Conservation (phyloP, 805 yeast genomes). For the Candida ulmi region DNA sequence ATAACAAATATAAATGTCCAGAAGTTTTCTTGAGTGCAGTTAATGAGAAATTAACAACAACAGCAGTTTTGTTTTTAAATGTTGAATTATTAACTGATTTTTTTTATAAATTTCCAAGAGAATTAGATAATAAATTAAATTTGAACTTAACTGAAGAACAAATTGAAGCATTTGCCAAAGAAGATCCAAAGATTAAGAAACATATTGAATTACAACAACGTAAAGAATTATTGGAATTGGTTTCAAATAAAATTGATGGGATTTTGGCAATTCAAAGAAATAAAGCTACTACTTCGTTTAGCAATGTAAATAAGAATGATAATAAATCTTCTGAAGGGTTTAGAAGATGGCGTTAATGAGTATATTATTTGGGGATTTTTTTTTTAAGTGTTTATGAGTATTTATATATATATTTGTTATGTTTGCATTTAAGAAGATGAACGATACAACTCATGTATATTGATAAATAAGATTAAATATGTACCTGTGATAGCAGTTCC, state of each 20-base stretch:
- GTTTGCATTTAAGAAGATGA: too few species aligned
- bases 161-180: constrained; percentile 85
- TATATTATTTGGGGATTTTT: background rate
- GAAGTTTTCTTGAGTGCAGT: constrained; percentile 91
- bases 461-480: too few species aligned
- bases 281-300: constrained; percentile 10
- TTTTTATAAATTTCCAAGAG: constrained; percentile 94
- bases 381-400: background rate
- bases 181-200: constrained; percentile 78
- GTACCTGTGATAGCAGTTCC: too few species aligned
- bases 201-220: constrained; percentile 94
- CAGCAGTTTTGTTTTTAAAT: constrained; percentile 87
- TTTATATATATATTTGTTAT: background rate
- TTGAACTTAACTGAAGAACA: constrained; percentile 64
- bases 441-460: too few species aligned
- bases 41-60: constrained; percentile 83
- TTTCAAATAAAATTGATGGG: constrained; percentile 74
- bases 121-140: constrained; percentile 72
- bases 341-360: constrained; percentile 2
- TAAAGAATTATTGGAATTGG: constrained; percentile 81
- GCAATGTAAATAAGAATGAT: background rate
- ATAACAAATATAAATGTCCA: constrained; percentile 86
- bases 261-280: constrained; percentile 32
- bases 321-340: background rate
- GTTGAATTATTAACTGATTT: constrained; percentile 93